phyloP scores from a whole-genome alignment of 2,329 filamentous ascomycete species.

The Colletotrichum sp. region DNA sequence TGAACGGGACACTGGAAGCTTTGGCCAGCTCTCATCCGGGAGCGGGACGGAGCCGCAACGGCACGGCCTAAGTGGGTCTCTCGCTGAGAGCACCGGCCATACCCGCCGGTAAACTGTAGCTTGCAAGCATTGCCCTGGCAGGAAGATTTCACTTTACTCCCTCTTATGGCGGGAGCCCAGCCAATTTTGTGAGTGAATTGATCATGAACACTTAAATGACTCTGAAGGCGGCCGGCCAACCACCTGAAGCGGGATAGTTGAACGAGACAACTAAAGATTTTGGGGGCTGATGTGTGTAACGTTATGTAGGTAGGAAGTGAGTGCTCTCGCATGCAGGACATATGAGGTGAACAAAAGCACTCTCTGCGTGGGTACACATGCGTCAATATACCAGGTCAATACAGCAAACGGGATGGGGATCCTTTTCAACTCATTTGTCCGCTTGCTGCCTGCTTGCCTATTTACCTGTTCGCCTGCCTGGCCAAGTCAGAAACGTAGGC shows the following conservation, averaged over 20 bases:
- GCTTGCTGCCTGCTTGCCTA: background rate
- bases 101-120: background rate
- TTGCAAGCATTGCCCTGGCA: background rate
- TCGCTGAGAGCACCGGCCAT: background rate
- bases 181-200: background rate
- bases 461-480: background rate
- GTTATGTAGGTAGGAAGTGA: background rate
- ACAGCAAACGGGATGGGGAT: background rate
- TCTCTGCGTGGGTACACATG: background rate
- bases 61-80: background rate
- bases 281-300: background rate
- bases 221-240: background rate
- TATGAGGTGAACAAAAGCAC: background rate
- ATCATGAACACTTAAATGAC: background rate
- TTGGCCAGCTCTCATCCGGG: background rate
- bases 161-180: background rate
- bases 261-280: background rate
- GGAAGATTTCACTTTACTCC: background rate
- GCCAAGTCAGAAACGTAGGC: background rate
- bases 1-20: background rate
- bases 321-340: background rate
- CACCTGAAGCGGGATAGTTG: background rate
- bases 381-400: background rate
- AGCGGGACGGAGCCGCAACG: background rate
- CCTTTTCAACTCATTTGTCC: background rate